A percentile compares a stretch with the other conserved stretches of the same genome.
These are phyloP conservation scores for Wickerhamiella cacticola DNA, from an alignment of 805 yeast species.

Conservation along the genomic window DNA sequence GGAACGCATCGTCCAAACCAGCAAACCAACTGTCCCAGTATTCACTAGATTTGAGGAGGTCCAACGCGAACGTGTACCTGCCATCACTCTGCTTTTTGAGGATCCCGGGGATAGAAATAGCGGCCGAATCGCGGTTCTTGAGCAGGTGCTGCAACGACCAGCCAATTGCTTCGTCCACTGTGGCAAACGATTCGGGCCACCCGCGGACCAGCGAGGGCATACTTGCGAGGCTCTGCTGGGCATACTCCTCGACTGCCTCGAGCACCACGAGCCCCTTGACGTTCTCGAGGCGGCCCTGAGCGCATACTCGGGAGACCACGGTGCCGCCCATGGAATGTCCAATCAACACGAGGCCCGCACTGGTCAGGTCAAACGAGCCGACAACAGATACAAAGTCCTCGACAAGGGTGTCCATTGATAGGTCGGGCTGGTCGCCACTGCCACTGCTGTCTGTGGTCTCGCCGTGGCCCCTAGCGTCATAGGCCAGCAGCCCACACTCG, in stretches of 20 bases:
- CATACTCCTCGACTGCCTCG: constrained; percentile 93
- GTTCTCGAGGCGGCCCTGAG: constrained; percentile 15
- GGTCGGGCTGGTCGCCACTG: constrained; percentile 26
- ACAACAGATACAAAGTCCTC: constrained; percentile 47
- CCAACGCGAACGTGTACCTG: constrained; percentile 46
- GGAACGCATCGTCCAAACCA: constrained; percentile 46
- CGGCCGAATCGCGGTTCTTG: constrained; percentile 49
- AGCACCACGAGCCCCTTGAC: constrained; percentile 63
- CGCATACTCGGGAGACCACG: constrained; percentile 47
- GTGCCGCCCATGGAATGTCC: constrained; percentile 96
- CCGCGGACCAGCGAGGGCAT: constrained; percentile 55
- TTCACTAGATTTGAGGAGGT: constrained; percentile 46
- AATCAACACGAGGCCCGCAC: constrained; percentile 40
- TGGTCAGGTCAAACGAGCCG: constrained; percentile 17
- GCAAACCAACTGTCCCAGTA: constrained; percentile 78
- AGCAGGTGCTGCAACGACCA: constrained; percentile 50
- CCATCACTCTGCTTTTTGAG: constrained; percentile 29
- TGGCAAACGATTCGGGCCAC: constrained; percentile 51
- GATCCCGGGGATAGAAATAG: constrained; percentile 64
- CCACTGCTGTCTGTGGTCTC: constrained; percentile 28
- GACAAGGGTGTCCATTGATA: constrained; percentile 40
- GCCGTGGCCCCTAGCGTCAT: constrained; percentile 86
- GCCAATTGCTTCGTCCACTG: constrained; percentile 49
- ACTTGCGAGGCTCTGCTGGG: constrained; percentile 50
- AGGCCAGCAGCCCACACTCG: constrained; percentile 53